These are phyloP conservation scores for Yamadazyma insecticola DNA, from an alignment of 805 yeast species.

Conservation along the genomic window DNA sequence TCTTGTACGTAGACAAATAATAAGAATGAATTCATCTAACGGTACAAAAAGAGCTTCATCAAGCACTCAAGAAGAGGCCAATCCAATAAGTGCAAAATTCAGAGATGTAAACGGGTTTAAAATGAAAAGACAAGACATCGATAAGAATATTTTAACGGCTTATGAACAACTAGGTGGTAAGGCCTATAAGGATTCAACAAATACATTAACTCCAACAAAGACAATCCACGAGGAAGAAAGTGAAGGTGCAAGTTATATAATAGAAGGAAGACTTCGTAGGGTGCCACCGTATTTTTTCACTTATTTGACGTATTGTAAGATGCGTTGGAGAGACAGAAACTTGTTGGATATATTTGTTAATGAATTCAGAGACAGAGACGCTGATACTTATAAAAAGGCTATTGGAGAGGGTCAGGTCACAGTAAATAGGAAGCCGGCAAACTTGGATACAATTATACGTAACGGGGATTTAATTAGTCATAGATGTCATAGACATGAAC, in stretches of 20 bases:
- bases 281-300: conserved; percentile 86
- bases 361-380: conserved; percentile 80
- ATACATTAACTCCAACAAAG: conserved; percentile 19
- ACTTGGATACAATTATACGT: conserved; percentile 56
- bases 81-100: conserved; percentile 7
- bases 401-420: conserved; percentile 63
- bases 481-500: conserved; percentile 84
- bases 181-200: conserved; percentile 13
- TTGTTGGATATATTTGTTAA: conserved; percentile 73
- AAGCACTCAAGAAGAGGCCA: conserved; percentile 8
- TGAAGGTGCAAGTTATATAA: conserved; percentile 51
- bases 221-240: conserved; percentile 52
- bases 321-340: conserved; percentile 85
- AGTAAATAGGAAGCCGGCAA: conserved; percentile 64
- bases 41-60: conserved; percentile 14
- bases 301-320: conserved; percentile 85
- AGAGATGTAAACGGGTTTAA: conserved; percentile 47
- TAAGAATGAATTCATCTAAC: not conserved
- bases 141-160: conserved; percentile 39
- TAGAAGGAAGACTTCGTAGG: conserved; percentile 61
- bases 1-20: too few relatives aligned
- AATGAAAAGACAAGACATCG: conserved; percentile 39
- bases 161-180: conserved; percentile 37
- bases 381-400: conserved; percentile 54
- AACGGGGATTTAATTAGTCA: conserved; percentile 86